phyloP scores from a whole-genome alignment of 257 asterid genomes.

The Ballota nigra region DNA sequence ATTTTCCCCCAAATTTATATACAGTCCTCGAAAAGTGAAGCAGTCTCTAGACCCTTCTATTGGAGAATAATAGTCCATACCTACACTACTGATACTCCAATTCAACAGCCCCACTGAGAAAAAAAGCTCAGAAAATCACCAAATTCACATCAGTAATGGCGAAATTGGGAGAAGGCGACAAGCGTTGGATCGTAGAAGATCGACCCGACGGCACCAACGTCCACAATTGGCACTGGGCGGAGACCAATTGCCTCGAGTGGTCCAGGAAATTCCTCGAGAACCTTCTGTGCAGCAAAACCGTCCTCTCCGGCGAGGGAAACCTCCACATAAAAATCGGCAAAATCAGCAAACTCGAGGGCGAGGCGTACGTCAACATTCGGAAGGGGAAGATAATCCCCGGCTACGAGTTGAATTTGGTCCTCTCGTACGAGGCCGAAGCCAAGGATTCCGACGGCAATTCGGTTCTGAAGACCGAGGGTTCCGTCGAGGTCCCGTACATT shows the following conservation, averaged over 20 bases:
- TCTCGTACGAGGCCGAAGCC: constrained; percentile 77
- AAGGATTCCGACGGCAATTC: constrained; percentile 56
- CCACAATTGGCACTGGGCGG: constrained; percentile 99
- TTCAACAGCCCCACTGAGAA: constrained; percentile 15
- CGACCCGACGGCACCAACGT: constrained; percentile 94
- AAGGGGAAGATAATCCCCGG: constrained; percentile 93
- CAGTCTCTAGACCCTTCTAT: constrained; percentile 31
- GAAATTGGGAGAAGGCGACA: constrained; percentile 85
- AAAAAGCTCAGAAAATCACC: not conserved
- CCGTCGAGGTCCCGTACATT: constrained; percentile 77
- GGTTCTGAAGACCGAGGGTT: constrained; percentile 56
- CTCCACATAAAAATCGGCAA: constrained; percentile 46
- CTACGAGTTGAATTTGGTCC: constrained; percentile 58
- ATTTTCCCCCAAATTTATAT: not conserved
- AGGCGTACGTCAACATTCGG: constrained; percentile 89
- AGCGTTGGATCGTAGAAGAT: constrained; percentile 96
- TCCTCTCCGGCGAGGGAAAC: constrained; percentile 71
- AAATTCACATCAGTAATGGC: constrained; percentile 46
- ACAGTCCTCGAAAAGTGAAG: not conserved
- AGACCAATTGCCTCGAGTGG: constrained; percentile 87
- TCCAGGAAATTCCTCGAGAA: constrained; percentile 58
- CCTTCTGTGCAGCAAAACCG: constrained; percentile 46
- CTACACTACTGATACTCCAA: not conserved
- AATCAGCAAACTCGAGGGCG: constrained; percentile 70
- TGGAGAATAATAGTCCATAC: constrained; percentile 32